Conservation (phyloP, 2,329 filamentous ascomycete genomes). For the Fusarium avenaceum region DNA sequence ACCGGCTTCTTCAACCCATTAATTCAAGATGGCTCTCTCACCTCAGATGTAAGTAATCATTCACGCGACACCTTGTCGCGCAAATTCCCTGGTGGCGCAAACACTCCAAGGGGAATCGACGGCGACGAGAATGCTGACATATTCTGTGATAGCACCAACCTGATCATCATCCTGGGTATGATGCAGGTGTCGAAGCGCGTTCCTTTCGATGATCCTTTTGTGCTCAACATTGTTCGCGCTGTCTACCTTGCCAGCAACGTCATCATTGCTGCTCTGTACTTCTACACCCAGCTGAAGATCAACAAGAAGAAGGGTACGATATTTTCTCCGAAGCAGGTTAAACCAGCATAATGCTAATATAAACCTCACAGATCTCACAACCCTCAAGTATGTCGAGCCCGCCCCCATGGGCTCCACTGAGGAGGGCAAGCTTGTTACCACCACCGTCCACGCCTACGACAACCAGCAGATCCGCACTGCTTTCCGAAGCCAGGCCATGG, state of each 20-base stretch:
- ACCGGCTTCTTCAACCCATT: slow-evolving; percentile 2
- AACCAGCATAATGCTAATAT: slow-evolving; percentile 24
- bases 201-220: slow-evolving; percentile 85
- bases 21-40: slow-evolving; percentile 72
- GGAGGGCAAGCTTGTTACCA: slow-evolving; percentile 96
- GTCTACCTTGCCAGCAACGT: slow-evolving; percentile 75
- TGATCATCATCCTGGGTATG: slow-evolving; percentile 95
- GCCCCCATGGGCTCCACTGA: slow-evolving; percentile 92
- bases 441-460: slow-evolving; percentile 97
- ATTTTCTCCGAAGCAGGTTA: not conserved
- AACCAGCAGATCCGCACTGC: slow-evolving; percentile 83
- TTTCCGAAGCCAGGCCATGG: slow-evolving; percentile 94
- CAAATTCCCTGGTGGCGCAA: slow-evolving; percentile 38
- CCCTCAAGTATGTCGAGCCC: slow-evolving; percentile 98
- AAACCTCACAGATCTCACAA: slow-evolving; percentile 82
- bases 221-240: slow-evolving; percentile 69
- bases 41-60: slow-evolving; percentile 71
- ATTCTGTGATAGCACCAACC: slow-evolving; percentile 77
- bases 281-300: slow-evolving; percentile 87
- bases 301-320: slow-evolving; percentile 95
- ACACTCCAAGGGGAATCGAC: slow-evolving; percentile 42
- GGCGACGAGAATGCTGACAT: slow-evolving; percentile 43
- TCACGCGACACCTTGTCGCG: slow-evolving; percentile 15
- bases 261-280: slow-evolving; percentile 85
- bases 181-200: slow-evolving; percentile 98